Conservation (phyloP, 257 asterid species). For the Fraxinus americana region DNA sequence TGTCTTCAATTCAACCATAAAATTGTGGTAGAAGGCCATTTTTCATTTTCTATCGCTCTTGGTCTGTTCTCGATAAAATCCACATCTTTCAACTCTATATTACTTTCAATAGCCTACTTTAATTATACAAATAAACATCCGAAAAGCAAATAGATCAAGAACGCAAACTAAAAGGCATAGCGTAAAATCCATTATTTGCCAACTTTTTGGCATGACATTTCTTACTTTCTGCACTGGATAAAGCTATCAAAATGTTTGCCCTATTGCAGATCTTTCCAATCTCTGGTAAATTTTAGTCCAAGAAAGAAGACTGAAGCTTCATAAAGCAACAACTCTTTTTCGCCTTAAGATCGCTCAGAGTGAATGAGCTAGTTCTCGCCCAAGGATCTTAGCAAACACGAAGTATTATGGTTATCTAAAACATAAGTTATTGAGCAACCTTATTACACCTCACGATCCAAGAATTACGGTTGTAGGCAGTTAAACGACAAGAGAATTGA, state of each 20-base stretch:
- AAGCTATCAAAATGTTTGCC: conserved; percentile 1
- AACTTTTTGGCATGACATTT: not conserved
- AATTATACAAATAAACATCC: not conserved
- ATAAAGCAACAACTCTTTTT: not conserved
- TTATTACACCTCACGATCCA: too few species aligned
- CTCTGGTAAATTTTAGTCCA: conserved; percentile 11
- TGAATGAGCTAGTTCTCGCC: too few species aligned
- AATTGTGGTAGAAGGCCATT: too few species aligned
- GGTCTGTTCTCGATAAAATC: not conserved
- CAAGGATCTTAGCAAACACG: too few species aligned
- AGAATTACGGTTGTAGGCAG: too few species aligned
- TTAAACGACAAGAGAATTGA: too few species aligned
- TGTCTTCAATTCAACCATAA: too few species aligned
- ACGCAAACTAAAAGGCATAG: not conserved
- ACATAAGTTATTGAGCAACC: too few species aligned
- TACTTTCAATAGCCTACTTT: not conserved
- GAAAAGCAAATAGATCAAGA: not conserved
- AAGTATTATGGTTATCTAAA: too few species aligned
- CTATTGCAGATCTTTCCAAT: conserved; percentile 1
- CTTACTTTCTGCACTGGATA: not conserved
- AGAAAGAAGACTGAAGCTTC: not conserved
- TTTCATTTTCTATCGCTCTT: too few species aligned
- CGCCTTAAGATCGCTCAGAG: too few species aligned
- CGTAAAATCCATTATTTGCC: not conserved
- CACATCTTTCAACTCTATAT: not conserved